Evolutionary conservation across 148 eudicot species (phyloP), one percentile per base, ranked within the genome.

Genomic region (Chenopodium formosanum): DNA sequence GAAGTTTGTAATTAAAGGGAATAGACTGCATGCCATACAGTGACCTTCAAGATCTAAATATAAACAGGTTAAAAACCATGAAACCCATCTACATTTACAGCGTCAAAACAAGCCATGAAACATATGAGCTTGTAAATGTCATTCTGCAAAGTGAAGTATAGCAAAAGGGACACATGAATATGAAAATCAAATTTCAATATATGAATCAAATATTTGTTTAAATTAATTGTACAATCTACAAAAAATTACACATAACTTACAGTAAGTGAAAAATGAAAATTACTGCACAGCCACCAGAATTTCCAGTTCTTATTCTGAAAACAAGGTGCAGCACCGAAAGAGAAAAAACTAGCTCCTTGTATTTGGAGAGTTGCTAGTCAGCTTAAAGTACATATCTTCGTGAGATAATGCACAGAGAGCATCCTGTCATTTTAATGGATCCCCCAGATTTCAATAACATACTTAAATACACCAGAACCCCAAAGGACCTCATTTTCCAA

Each of bases 191-290:
- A 79, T n/a, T 34, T 58, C 37, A 40, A 14, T 40, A 17, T 40
- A n/a, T 7, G 32, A 25, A 69, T 48, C 44, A 46, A 17, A 62
- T 70, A 7, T 70, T 70, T 14, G 29, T 60, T 12, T 80, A 31
- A 74, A 63, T 74, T 27, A 74, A 60, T 65, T 32, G 14, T 70
- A 70, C 76, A 82, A 82, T 77, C 63, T 77, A 82, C 79, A 82
- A 82, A 70, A 63, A 82, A 82, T 82, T 77, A 77, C 77, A 82
- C 13, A 56, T 27, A 81, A 40, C 46, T 27, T 64, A 34, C 78
- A 74, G 58, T 46, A 63, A 81, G 44, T 50, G 22, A 65, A 81
- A 81, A 25, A 13, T 27, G 63, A 22, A 46, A 47, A 44, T 65
- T 29, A 19, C 60, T 1, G 32, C 34, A 77, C 32, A 71, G 34